phyloP scores from a whole-genome alignment of 1,139 yeast species.

The Yamadazyma conglobata region DNA sequence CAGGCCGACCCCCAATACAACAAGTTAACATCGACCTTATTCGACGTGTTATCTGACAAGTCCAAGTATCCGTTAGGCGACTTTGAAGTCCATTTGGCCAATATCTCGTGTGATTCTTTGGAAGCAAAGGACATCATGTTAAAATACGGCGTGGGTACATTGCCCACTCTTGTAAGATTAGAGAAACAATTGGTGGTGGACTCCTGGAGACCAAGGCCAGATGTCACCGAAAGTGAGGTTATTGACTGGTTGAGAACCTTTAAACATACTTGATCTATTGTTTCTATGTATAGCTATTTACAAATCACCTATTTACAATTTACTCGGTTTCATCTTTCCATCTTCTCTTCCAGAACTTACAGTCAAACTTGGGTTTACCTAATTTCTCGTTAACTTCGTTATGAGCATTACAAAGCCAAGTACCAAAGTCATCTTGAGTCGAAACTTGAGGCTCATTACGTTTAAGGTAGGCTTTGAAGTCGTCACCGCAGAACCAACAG shows the following conservation, averaged over 20 bases:
- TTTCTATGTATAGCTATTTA: constrained; percentile 9
- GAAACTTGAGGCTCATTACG: constrained; percentile 62
- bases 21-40: constrained; percentile 60
- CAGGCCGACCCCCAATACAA: constrained; percentile 64
- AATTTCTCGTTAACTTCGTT: constrained; percentile 81
- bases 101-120: constrained; percentile 63
- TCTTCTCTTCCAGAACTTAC: constrained; percentile 85
- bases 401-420: constrained; percentile 94
- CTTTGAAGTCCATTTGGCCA: constrained; percentile 53
- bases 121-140: constrained; percentile 58
- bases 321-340: constrained; percentile 54
- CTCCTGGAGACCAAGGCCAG: constrained; percentile 46
- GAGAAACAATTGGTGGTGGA: constrained; percentile 63
- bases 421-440: constrained; percentile 76
- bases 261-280: constrained; percentile 1
- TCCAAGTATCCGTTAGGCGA: constrained; percentile 39
- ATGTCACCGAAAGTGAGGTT: constrained; percentile 50
- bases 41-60: constrained; percentile 51
- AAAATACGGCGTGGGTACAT: constrained; percentile 51
- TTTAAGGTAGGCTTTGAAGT: constrained; percentile 63
- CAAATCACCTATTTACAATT: constrained; percentile 3
- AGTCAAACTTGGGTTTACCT: constrained; percentile 83
- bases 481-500: constrained; percentile 91
- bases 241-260: constrained; percentile 49
- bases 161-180: constrained; percentile 68